Conservation (phyloP, 768 basidiomycete genomes). For the Psilocybe tampanensis region DNA sequence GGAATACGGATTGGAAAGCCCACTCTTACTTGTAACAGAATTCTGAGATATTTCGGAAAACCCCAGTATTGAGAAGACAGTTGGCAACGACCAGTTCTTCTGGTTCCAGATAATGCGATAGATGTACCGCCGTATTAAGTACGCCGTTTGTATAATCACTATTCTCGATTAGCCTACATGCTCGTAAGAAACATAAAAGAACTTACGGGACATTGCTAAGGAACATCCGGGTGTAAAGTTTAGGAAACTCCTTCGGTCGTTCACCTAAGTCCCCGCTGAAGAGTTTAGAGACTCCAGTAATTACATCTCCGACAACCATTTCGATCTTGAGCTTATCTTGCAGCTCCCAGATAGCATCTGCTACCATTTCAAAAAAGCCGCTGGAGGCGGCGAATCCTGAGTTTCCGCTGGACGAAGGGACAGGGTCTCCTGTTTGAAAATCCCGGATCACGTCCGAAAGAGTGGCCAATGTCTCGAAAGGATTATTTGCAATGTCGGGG, state of each 20-base stretch:
- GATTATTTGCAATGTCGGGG: conserved; percentile 11
- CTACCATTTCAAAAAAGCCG: conserved; percentile 17
- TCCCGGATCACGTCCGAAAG: conserved; percentile 7
- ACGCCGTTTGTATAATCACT: conserved; percentile 23
- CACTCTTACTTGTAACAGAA: conserved; percentile 18
- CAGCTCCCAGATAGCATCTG: conserved; percentile 11
- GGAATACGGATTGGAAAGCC: too few relatives aligned
- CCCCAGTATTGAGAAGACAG: conserved; percentile 16
- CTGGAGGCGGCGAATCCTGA: conserved; percentile 11
- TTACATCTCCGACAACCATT: conserved; percentile 15
- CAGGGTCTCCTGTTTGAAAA: background rate
- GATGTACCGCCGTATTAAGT: conserved; percentile 18
- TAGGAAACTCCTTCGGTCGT: conserved; percentile 14
- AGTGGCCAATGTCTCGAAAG: conserved; percentile 11
- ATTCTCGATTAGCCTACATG: background rate
- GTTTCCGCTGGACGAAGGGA: background rate
- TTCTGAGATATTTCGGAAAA: conserved; percentile 6
- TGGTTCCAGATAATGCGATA: conserved; percentile 15
- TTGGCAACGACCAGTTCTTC: conserved; percentile 17
- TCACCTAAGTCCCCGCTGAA: conserved; percentile 16
- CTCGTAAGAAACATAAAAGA: background rate
- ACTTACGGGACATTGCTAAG: conserved; percentile 24
- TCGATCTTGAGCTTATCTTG: conserved; percentile 7
- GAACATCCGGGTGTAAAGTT: conserved; percentile 18
- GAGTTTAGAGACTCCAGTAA: conserved; percentile 13